These are phyloP conservation scores for Ramichloridium luteum DNA, from an alignment of 2,329 filamentous ascomycete species.

Conservation along the genomic window DNA sequence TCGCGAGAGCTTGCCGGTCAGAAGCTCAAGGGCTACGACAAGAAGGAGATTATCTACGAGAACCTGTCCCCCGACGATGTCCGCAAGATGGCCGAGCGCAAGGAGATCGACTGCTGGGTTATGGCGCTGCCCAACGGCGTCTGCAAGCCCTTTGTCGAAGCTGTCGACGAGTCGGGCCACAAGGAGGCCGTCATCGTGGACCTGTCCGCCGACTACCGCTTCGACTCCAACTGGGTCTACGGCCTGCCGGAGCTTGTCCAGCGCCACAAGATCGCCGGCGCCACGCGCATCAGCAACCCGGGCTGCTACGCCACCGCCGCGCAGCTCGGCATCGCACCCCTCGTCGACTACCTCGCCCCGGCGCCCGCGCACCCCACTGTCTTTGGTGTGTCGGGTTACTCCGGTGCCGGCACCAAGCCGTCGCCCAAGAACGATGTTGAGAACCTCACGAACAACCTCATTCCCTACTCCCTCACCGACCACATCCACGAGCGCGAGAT, in stretches of 20 bases:
- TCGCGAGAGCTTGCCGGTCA: slow-evolving; percentile 84
- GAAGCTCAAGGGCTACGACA: slow-evolving; percentile 78
- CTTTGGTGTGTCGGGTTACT: slow-evolving; percentile 90
- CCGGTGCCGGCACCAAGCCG: slow-evolving; percentile 87
- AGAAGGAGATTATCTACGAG: slow-evolving; percentile 85
- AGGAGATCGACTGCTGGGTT: slow-evolving; percentile 88
- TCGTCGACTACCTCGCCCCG: slow-evolving; percentile 58
- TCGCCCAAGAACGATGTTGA: slow-evolving; percentile 86
- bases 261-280: slow-evolving; percentile 61
- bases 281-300: slow-evolving; percentile 79
- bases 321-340: slow-evolving; percentile 75
- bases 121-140: slow-evolving; percentile 95
- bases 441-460: slow-evolving; percentile 72
- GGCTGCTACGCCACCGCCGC: slow-evolving; percentile 93
- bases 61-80: slow-evolving; percentile 81
- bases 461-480: slow-evolving; percentile 81
- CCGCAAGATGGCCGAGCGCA: slow-evolving; percentile 67
- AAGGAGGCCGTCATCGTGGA: slow-evolving; percentile 69
- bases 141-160: slow-evolving; percentile 87
- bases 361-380: slow-evolving; percentile 57
- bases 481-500: slow-evolving; percentile 95
- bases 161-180: slow-evolving; percentile 59
- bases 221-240: slow-evolving; percentile 76
- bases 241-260: slow-evolving; percentile 76
- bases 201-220: slow-evolving; percentile 92